These are phyloP conservation scores for Sarocladium kiliense DNA, from an alignment of 2,329 filamentous ascomycete species.

Conservation along the genomic window DNA sequence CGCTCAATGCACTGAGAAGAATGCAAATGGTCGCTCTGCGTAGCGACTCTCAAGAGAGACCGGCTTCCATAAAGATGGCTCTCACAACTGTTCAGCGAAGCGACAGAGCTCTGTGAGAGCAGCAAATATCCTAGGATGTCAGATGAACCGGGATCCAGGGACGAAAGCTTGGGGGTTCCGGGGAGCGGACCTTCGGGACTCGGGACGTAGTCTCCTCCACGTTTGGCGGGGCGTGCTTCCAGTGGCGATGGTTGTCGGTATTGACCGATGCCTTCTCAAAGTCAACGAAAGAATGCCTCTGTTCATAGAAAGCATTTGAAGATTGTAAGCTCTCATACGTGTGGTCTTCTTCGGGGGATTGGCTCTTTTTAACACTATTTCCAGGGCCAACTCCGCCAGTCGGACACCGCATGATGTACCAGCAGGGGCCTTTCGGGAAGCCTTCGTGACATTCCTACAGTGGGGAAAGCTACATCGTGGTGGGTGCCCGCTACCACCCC, in stretches of 20 bases:
- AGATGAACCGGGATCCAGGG: neutral
- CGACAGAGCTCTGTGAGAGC: neutral
- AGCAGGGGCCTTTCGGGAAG: neutral
- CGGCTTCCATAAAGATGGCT: too few species aligned
- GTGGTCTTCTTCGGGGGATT: neutral
- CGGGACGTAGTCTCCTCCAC: constrained; percentile 10
- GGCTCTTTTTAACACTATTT: neutral
- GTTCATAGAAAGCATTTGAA: neutral
- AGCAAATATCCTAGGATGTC: neutral
- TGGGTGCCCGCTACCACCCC: neutral
- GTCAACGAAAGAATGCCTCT: neutral
- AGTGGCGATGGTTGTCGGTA: neutral
- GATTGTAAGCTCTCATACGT: neutral
- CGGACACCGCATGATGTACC: neutral
- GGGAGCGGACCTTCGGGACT: constrained; percentile 11
- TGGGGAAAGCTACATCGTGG: neutral
- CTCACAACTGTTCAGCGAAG: neutral
- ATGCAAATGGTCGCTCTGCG: too few species aligned
- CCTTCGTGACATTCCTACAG: constrained; percentile 1
- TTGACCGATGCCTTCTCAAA: neutral
- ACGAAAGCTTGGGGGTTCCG: neutral
- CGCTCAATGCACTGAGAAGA: too few species aligned
- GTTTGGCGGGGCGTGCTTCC: neutral
- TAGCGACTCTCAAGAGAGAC: too few species aligned
- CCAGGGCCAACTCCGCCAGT: neutral